phyloP scores from a whole-genome alignment of 2,329 filamentous ascomycete genomes.

The Raffaelea albimanens region DNA sequence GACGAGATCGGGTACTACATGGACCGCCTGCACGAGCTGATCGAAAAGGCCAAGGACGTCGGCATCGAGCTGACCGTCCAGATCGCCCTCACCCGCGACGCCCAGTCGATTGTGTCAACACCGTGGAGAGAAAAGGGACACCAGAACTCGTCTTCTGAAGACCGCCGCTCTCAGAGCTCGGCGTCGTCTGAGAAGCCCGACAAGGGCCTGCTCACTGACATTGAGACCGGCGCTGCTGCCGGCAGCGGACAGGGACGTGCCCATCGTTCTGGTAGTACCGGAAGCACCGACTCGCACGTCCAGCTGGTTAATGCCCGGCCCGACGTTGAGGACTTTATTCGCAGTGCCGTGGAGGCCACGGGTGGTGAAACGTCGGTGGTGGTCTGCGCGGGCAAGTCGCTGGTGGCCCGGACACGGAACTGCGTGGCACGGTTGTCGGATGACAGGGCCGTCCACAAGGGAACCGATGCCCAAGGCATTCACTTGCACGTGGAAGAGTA shows the following conservation, averaged over 20 bases:
- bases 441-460: constrained; percentile 54
- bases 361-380: constrained; percentile 53
- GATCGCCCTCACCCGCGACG: constrained; percentile 40
- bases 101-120: not conserved
- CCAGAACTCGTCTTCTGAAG: no score
- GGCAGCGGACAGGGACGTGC: constrained; percentile 19
- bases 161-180: no score
- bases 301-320: constrained; percentile 37
- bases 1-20: constrained; percentile 48
- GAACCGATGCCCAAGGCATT: constrained; percentile 54
- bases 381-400: constrained; percentile 50
- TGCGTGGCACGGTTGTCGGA: constrained; percentile 47
- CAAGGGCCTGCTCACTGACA: not conserved
- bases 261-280: constrained; percentile 10
- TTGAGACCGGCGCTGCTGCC: not conserved
- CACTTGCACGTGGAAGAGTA: constrained; percentile 53
- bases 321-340: constrained; percentile 41
- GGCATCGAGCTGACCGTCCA: constrained; percentile 43
- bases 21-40: constrained; percentile 34
- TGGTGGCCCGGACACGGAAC: constrained; percentile 45
- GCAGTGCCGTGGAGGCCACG: constrained; percentile 44
- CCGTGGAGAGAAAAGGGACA: no score
- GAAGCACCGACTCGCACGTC: constrained; percentile 29
- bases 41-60: constrained; percentile 29
- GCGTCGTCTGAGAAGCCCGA: not conserved